These are phyloP conservation scores for Dothiorella sarmentorum DNA, from an alignment of 2,329 filamentous ascomycete genomes.

Conservation along the genomic window DNA sequence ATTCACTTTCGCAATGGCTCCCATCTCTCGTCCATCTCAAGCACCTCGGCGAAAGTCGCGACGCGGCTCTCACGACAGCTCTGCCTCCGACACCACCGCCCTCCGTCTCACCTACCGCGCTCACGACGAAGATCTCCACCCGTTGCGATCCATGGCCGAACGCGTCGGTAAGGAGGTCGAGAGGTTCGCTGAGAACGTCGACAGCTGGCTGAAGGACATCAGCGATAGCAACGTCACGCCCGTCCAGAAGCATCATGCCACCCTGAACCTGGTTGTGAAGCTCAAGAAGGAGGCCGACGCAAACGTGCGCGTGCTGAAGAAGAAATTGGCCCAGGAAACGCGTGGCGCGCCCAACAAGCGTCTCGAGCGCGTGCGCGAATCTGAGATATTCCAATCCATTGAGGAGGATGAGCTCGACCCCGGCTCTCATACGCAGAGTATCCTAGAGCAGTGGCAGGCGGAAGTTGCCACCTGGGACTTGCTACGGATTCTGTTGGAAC, in stretches of 20 bases:
- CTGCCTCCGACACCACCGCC: constrained; percentile 19
- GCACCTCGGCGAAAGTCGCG: constrained; percentile 3
- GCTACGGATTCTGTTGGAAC: constrained; percentile 68
- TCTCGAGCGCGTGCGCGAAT: constrained; percentile 23
- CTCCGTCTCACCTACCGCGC: constrained; percentile 22
- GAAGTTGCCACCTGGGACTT: constrained; percentile 92
- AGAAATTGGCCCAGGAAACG: constrained; percentile 40
- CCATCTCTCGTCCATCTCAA: constrained; percentile 26
- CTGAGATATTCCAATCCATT: constrained; percentile 25
- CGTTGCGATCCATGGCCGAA: constrained; percentile 62
- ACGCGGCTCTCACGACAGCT: constrained; percentile 19
- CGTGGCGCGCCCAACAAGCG: constrained; percentile 32
- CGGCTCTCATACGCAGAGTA: constrained; percentile 30
- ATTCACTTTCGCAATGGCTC: constrained; percentile 25
- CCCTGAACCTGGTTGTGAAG: constrained; percentile 36
- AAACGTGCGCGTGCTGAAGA: constrained; percentile 45
- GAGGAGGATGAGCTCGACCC: constrained; percentile 26
- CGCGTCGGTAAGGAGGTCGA: constrained; percentile 78
- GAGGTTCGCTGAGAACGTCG: constrained; percentile 77
- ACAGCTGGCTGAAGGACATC: constrained; percentile 56
- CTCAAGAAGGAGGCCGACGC: constrained; percentile 52
- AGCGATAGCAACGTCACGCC: constrained; percentile 27
- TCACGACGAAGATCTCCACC: constrained; percentile 50
- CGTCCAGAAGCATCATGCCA: constrained; percentile 57
- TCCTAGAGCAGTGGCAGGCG: constrained; percentile 65